Percentiles rank a stretch among this genome's conserved stretches.
phyloP scores from a whole-genome alignment of 148 eudicot species.

The Spergularia marina region DNA sequence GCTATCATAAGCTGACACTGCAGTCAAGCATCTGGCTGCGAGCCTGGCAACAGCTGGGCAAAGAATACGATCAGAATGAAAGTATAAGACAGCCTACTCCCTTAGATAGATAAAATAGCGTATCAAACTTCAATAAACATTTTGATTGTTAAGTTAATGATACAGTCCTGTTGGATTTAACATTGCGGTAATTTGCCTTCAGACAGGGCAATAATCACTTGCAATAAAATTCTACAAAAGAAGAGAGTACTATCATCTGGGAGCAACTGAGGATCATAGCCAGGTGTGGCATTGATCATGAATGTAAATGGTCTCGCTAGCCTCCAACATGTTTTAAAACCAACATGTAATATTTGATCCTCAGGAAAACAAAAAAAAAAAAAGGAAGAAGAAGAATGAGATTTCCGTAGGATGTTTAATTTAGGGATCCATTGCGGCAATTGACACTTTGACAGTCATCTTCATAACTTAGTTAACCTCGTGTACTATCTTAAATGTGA shows the following conservation, averaged over 20 bases:
- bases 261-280: no score
- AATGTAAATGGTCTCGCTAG: neutral
- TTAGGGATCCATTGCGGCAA: neutral
- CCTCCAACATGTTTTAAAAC: neutral
- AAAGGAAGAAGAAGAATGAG: neutral
- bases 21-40: constrained; percentile 89
- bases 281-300: no score
- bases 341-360: neutral
- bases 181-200: neutral
- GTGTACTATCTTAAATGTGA: neutral
- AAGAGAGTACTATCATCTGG: neutral
- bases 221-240: neutral
- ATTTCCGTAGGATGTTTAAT: neutral
- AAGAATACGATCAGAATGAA: constrained; percentile 1
- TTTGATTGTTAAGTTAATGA: neutral
- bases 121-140: neutral
- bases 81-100: neutral
- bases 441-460: neutral
- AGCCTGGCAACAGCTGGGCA: constrained; percentile 83
- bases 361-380: neutral
- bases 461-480: neutral
- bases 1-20: constrained; percentile 90
- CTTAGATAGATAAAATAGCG: neutral
- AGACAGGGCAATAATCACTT: neutral
- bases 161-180: neutral